Conservation (phyloP, 2,329 filamentous ascomycete species). For the Diplodia intermedia region DNA sequence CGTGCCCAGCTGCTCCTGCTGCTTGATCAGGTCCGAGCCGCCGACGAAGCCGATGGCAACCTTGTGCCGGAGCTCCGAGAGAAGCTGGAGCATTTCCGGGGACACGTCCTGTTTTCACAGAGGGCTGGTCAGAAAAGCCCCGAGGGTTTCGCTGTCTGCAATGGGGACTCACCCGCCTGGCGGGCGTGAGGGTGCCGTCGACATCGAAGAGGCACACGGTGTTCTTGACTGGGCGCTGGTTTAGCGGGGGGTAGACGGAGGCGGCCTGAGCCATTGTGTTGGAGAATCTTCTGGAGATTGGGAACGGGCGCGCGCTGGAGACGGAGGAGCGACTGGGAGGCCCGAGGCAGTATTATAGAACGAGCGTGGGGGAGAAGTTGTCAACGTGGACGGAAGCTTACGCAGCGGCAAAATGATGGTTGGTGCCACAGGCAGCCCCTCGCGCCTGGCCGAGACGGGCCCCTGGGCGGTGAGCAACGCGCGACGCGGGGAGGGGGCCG, state of each 20-base stretch:
- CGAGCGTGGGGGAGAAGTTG: neutral
- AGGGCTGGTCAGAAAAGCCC: slow-evolving; percentile 51
- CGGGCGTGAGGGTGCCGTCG: slow-evolving; percentile 86
- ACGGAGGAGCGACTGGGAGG: neutral
- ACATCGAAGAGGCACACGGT: slow-evolving; percentile 97
- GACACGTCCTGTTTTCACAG: slow-evolving; percentile 64
- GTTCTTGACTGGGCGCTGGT: slow-evolving; percentile 85
- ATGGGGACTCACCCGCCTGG: slow-evolving; percentile 69
- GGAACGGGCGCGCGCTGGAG: neutral
- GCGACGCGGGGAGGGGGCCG: slow-evolving; percentile 11
- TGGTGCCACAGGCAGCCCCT: slow-evolving; percentile 18
- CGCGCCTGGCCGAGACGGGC: slow-evolving; percentile 17
- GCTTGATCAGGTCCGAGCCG: slow-evolving; percentile 89
- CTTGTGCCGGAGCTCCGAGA: slow-evolving; percentile 81
- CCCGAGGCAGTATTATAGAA: neutral
- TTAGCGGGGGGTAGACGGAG: slow-evolving; percentile 72
- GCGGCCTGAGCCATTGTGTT: slow-evolving; percentile 50
- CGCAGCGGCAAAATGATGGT: neutral
- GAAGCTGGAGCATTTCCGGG: slow-evolving; percentile 82
- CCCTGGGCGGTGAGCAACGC: slow-evolving; percentile 20
- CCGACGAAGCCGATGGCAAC: slow-evolving; percentile 91
- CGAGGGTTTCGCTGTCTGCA: neutral
- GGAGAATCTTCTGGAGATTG: neutral
- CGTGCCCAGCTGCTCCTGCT: slow-evolving; percentile 91
- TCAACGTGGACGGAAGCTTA: neutral